Evolutionary conservation across 352 stramenopile genomes (phyloP), one percentile per base, ranked within the genome.

Genomic region (Phytophthora hibernalis): DNA sequence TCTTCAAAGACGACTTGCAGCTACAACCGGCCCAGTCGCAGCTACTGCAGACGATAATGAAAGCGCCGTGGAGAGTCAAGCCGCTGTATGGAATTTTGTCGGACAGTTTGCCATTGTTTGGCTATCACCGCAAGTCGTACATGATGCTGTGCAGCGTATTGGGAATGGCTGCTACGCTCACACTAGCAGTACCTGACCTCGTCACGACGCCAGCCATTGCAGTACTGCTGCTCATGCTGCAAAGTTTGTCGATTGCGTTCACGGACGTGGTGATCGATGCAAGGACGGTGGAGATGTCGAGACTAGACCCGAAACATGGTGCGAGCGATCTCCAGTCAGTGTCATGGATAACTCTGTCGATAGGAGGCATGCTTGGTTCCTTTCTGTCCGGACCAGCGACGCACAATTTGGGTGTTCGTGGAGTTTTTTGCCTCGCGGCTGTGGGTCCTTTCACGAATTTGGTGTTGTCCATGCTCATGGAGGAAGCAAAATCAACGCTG

Each of bases 1-100:
- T 98, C 44, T 91, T 99, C 38, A 99, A 99, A 63, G 96, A 99
- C 77, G 85, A 98, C 53, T 78, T 99, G 31, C 82, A 97, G 40
- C 78, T 99, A 11, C 85, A 94, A 57, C 95, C 96, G 8, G 93
- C 95, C 1, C 83, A 98, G 72, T 83, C 97, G 37, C 92, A 96
- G 53, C 88, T 96, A 37, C 81, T 98, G 35, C 91, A 95, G 62
- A 98, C 96, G 55, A 61, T 98, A 7, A 92, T 98, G 67, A 91
- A 92, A 53, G 80, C 98, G 24, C 97, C 97, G 5, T 99, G 97
- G 97, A 92, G 96, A 15, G 90, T 99, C 57, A 98, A 98, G 66
- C 96, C 97, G 15, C 54, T 99, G 3, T 99, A 99, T 72, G 96
- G 97, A 38, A 98, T 99, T 75, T 70, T 99, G 1, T 98, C 85